Evolutionary conservation across 1,284 basidiomycete genomes (phyloP).

Genomic region (Malassezia arunalokei): DNA sequence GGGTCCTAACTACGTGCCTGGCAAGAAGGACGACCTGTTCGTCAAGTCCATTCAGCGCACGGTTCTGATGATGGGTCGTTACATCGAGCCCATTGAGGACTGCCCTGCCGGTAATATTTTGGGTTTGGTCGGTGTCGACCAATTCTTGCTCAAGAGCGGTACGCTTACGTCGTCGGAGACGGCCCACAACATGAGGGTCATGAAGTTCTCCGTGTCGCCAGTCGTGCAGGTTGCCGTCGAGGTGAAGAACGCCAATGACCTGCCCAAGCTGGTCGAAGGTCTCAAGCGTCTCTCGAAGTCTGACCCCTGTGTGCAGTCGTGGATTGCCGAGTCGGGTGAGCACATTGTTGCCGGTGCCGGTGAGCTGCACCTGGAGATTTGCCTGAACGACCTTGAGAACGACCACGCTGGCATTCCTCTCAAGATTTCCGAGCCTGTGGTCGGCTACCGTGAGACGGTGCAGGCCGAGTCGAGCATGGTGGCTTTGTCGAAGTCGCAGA

Average conservation of each 20-base stretch:
- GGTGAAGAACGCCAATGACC: slow-evolving; percentile 97
- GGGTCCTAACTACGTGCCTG: slow-evolving; percentile 95
- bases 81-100: slow-evolving; percentile 96
- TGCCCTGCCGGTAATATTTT: slow-evolving; percentile 98
- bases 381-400: slow-evolving; percentile 98
- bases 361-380: slow-evolving; percentile 98
- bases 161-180: slow-evolving; percentile 95
- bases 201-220: slow-evolving; percentile 83
- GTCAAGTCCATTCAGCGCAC: slow-evolving; percentile 98
- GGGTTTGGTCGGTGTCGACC: slow-evolving; percentile 99
- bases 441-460: slow-evolving; percentile 96
- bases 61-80: slow-evolving; percentile 99
- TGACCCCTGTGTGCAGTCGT: slow-evolving; percentile 96
- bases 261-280: slow-evolving; percentile 99
- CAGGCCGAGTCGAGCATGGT: slow-evolving; percentile 89
- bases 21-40: slow-evolving; percentile 98
- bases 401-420: slow-evolving; percentile 99
- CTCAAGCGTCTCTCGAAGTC: slow-evolving; percentile 99
- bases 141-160: slow-evolving; percentile 96
- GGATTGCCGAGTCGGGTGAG: slow-evolving; percentile 83
- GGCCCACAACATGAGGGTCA: slow-evolving; percentile 99
- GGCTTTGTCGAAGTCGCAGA: slow-evolving; percentile 97
- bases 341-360: slow-evolving; percentile 99
- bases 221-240: slow-evolving; percentile 99
- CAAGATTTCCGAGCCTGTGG: slow-evolving; percentile 97